These are phyloP conservation scores for Aegilops sharonensis DNA, from an alignment of 176 grass and related monocot species.

Conservation along the genomic window DNA sequence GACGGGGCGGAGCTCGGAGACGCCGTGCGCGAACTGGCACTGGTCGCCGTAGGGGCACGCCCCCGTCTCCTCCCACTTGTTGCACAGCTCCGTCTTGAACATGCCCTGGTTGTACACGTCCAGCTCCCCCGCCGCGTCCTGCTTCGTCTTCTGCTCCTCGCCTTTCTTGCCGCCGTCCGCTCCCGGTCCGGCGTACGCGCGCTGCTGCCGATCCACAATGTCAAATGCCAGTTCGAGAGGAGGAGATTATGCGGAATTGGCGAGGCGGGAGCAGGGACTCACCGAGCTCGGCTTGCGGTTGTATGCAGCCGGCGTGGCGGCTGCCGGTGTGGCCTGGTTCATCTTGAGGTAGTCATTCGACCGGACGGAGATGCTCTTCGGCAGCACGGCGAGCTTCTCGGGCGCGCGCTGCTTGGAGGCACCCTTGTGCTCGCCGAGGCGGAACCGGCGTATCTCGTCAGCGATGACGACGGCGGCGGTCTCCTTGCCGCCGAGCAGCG, in stretches of 20 bases:
- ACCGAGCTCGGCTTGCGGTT: constrained; percentile 45
- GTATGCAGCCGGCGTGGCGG: neutral
- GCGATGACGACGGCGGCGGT: constrained; percentile 35
- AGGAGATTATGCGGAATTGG: neutral
- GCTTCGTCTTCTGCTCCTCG: neutral
- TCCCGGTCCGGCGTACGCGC: constrained; percentile 24
- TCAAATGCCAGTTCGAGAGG: constrained; percentile 1
- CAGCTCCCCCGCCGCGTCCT: constrained; percentile 44
- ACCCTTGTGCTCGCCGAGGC: constrained; percentile 30
- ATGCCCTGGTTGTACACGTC: constrained; percentile 97
- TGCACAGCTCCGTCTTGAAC: constrained; percentile 99
- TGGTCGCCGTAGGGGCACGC: constrained; percentile 79
- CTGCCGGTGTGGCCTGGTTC: constrained; percentile 29
- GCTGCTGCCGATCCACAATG: constrained; percentile 42
- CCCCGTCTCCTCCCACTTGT: constrained; percentile 97
- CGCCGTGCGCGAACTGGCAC: constrained; percentile 98
- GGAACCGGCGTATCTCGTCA: constrained; percentile 56
- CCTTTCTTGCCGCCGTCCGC: constrained; percentile 29
- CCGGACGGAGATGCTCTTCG: constrained; percentile 87
- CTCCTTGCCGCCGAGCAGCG: constrained; percentile 47
- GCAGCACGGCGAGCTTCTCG: constrained; percentile 52
- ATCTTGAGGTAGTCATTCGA: constrained; percentile 83
- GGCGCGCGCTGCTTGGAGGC: constrained; percentile 27
- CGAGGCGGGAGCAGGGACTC: constrained; percentile 28
- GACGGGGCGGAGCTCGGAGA: constrained; percentile 89